Evolutionary conservation across 495 filamentous ascomycete species (phyloP).

Genomic region (Ascobolus immersus): DNA sequence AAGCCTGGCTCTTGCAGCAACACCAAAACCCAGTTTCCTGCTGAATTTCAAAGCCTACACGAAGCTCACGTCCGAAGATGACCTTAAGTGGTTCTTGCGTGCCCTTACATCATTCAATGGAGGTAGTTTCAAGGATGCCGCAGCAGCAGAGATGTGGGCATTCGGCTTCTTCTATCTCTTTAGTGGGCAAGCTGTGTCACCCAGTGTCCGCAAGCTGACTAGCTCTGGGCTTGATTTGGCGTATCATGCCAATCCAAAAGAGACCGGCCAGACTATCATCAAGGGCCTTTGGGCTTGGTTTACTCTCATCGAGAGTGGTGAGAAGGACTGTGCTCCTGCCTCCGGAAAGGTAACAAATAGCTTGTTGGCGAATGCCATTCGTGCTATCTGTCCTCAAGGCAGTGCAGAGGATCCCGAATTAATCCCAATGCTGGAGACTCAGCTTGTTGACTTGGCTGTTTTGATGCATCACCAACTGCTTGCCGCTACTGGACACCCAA

Average conservation of each 20-base stretch:
- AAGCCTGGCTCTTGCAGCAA: slow-evolving; percentile 33
- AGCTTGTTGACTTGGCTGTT: slow-evolving; percentile 50
- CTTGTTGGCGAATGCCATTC: slow-evolving; percentile 40
- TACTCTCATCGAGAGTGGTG: slow-evolving; percentile 30
- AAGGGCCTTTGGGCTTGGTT: slow-evolving; percentile 68
- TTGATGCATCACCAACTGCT: slow-evolving; percentile 56
- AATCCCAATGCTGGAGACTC: slow-evolving; percentile 24
- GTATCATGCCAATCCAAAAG: slow-evolving; percentile 27
- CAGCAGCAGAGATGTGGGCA: slow-evolving; percentile 37
- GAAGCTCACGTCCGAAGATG: slow-evolving; percentile 44
- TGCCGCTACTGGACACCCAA: slow-evolving; percentile 20
- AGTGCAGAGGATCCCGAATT: slow-evolving; percentile 18
- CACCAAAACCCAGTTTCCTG: slow-evolving; percentile 60
- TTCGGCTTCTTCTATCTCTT: slow-evolving; percentile 62
- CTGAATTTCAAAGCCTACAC: slow-evolving; percentile 61
- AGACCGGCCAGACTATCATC: slow-evolving; percentile 33
- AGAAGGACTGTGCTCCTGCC: slow-evolving; percentile 52
- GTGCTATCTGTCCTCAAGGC: slow-evolving; percentile 36
- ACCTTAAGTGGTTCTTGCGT: slow-evolving; percentile 48
- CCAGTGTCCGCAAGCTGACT: slow-evolving; percentile 32
- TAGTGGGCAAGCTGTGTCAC: slow-evolving; percentile 30
- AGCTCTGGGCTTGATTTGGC: slow-evolving; percentile 29
- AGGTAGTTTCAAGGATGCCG: slow-evolving; percentile 14
- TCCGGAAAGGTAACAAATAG: slow-evolving; percentile 37
- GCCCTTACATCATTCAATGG: slow-evolving; percentile 37